Conservation (phyloP, 345 rosid genomes). For the Rhodomyrtus tomentosa region DNA sequence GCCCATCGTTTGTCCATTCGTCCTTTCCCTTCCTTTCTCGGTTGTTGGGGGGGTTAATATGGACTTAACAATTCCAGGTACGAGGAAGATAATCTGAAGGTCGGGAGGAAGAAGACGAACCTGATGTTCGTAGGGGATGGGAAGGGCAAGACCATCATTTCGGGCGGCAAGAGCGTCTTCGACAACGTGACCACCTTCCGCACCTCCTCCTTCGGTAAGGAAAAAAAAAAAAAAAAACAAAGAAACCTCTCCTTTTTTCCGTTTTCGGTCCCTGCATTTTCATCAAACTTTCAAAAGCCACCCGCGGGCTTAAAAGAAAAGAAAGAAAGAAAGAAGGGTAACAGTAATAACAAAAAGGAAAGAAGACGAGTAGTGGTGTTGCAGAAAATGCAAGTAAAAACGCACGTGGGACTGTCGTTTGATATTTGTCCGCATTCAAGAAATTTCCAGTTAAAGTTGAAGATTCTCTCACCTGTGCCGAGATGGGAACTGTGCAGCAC, state of each 20-base stretch:
- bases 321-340: too few relatives aligned
- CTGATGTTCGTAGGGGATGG: constrained; percentile 96
- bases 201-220: constrained; percentile 86
- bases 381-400: background rate
- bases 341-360: background rate
- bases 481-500: background rate
- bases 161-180: constrained; percentile 51
- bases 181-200: constrained; percentile 77
- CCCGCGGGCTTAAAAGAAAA: too few relatives aligned
- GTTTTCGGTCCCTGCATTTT: background rate
- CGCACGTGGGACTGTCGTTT: background rate
- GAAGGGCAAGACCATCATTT: constrained; percentile 61
- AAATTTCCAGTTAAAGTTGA: background rate
- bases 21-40: too few relatives aligned
- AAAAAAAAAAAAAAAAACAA: too few relatives aligned
- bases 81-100: constrained; percentile 69
- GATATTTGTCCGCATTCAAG: background rate
- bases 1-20: background rate
- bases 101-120: constrained; percentile 81
- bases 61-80: constrained; percentile 27
- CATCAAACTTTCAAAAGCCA: background rate
- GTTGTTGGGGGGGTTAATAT: too few relatives aligned
- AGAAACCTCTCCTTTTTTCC: background rate
- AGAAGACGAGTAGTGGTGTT: background rate
- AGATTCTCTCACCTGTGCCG: background rate